phyloP scores from a whole-genome alignment of 768 basidiomycete genomes.

The Coprinopsis cinerea region DNA sequence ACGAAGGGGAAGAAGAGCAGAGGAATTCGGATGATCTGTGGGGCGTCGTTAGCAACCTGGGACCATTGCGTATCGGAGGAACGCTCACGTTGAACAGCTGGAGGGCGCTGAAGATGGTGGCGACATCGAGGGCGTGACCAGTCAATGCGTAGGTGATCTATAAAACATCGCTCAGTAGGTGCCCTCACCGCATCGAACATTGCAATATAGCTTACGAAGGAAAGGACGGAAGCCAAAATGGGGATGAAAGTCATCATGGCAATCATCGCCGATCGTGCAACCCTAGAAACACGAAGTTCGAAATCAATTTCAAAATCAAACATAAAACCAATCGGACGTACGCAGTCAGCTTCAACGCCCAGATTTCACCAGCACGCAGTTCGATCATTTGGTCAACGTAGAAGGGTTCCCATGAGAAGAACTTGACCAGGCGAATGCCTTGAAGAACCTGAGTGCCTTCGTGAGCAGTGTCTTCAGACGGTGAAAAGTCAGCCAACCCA shows the following conservation, averaged over 20 bases:
- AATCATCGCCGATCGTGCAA: conserved; percentile 33
- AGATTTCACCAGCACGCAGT: conserved; percentile 34
- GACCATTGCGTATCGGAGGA: neutral
- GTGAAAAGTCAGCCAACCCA: neutral
- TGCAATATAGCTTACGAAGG: conserved; percentile 40
- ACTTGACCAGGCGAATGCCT: conserved; percentile 61
- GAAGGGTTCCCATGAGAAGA: conserved; percentile 55
- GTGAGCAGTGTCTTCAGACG: neutral
- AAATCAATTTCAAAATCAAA: neutral
- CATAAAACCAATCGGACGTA: conserved; percentile 18
- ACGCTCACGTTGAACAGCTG: conserved; percentile 49
- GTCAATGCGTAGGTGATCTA: conserved; percentile 60
- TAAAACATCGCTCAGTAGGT: neutral
- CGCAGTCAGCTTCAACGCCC: conserved; percentile 32
- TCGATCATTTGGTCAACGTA: conserved; percentile 37
- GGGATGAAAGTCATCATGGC: conserved; percentile 47
- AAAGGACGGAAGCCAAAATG: conserved; percentile 41
- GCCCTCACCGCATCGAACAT: neutral
- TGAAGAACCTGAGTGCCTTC: conserved; percentile 39
- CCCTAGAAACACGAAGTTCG: conserved; percentile 19
- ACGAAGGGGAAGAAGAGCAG: conserved; percentile 53
- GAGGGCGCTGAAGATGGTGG: conserved; percentile 50
- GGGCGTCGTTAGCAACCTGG: neutral
- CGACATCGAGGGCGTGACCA: conserved; percentile 47
- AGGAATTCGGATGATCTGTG: conserved; percentile 52